Evolutionary conservation across 495 filamentous ascomycete species (phyloP), one percentile per base, ranked within the genome.

Genomic region (Friedmanniomyces simplex): DNA sequence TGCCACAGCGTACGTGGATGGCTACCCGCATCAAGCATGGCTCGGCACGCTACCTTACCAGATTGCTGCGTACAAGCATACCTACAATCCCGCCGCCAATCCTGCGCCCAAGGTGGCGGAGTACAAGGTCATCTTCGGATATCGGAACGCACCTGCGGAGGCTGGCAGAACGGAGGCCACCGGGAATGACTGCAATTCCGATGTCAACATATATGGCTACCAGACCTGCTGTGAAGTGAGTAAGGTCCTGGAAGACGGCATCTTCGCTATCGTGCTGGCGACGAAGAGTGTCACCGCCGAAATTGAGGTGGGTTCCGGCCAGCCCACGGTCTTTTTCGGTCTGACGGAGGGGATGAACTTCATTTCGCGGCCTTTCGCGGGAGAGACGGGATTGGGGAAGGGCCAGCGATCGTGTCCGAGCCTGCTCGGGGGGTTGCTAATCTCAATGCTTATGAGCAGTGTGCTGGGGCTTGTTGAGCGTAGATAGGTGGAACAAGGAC

Each of bases 81-180:
- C 32, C 32, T 50, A 53, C 41, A 20, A 60, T 37, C 50, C n/a
- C n/a, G n/a, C 25, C 10, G n/a, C 36, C 25, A 45, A 51, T 25
- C 52, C 52, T n/a, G 52, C 52, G 4, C 52, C 52, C 11, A 39
- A n/a, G 4, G 52, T 54, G 16, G 28, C 70, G 0, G 62, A 73
- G 49, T 73, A 81, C 8, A 73, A 78, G 20, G 69, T 85, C 2
- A 71, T 80, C 12, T 79, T 74, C 20, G 88, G 85, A 84, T 89
- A 89, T 67, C 81, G 85, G 18, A 57, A 69, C 0, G 70, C 70
- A 12, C 69, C 73, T 11, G 64, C 64, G n/a, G 43, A 46, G 28
- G 62, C 68, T 20, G 72, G 76, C 39, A 64, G 56, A 49, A 64
- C 65, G 14, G 72, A 69, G 1, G 72, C 68, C 5, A 75, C 69